Evolutionary conservation across 495 filamentous ascomycete genomes (phyloP).

Genomic region (Rusavskia elegans): DNA sequence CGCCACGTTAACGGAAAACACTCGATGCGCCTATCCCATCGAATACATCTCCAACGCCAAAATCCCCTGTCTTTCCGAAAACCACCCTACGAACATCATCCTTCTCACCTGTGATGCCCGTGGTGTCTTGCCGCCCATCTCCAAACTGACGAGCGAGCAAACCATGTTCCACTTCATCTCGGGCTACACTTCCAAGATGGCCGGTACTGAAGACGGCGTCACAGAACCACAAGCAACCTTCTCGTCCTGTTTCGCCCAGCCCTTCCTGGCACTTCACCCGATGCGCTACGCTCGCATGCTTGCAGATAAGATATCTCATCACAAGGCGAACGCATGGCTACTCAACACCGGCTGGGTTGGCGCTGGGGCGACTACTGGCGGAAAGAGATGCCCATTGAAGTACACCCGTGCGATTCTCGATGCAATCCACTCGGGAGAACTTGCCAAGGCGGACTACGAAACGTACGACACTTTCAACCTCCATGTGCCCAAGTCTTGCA

Average conservation of each 20-base stretch:
- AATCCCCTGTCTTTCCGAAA: slow-evolving; percentile 77
- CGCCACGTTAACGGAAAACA: slow-evolving; percentile 90
- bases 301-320: slow-evolving; percentile 87
- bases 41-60: slow-evolving; percentile 98
- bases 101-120: slow-evolving; percentile 95
- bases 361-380: slow-evolving; percentile 82
- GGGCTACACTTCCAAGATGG: slow-evolving; percentile 99
- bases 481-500: slow-evolving; percentile 71
- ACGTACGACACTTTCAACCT: slow-evolving; percentile 95
- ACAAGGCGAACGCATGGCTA: slow-evolving; percentile 95
- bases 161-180: slow-evolving; percentile 99
- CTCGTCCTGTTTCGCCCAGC: slow-evolving; percentile 98
- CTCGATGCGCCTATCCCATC: slow-evolving; percentile 94
- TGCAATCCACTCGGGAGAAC: slow-evolving; percentile 89
- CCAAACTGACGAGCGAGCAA: slow-evolving; percentile 87
- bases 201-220: slow-evolving; percentile 91
- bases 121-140: slow-evolving; percentile 94
- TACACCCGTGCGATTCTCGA: slow-evolving; percentile 98
- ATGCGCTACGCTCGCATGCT: slow-evolving; percentile 99
- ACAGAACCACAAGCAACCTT: slow-evolving; percentile 96
- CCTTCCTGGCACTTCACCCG: slow-evolving; percentile 95
- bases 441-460: slow-evolving; percentile 85
- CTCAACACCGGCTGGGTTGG: slow-evolving; percentile 99
- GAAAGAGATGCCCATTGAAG: slow-evolving; percentile 95
- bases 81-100: slow-evolving; percentile 93